Conservation (phyloP, 257 asterid species). For the Solanum paucissectum region DNA sequence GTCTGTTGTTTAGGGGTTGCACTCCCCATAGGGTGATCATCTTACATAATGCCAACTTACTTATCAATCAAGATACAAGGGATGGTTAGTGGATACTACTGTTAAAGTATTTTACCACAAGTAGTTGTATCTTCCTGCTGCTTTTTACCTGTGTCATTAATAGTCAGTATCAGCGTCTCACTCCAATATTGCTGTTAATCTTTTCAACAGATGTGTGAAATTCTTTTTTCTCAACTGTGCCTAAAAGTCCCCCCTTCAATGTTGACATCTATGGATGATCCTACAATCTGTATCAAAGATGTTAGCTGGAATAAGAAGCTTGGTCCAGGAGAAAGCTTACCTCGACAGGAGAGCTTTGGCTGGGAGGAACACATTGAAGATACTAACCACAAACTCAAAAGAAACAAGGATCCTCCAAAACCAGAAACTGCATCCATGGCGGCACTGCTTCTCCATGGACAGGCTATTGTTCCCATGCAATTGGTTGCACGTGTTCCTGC, state of each 20-base stretch:
- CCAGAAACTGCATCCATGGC: constrained; percentile 86
- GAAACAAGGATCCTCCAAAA: constrained; percentile 27
- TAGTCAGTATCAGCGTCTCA: background rate
- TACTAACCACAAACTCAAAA: constrained; percentile 32
- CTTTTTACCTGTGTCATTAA: background rate
- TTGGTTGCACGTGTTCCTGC: constrained; percentile 98
- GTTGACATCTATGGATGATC: constrained; percentile 39
- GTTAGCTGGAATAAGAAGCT: constrained; percentile 37
- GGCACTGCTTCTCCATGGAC: constrained; percentile 85
- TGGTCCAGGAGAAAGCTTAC: constrained; percentile 33
- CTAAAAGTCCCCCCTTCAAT: constrained; percentile 57
- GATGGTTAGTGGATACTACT: background rate
- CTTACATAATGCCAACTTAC: background rate
- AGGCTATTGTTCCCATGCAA: constrained; percentile 98
- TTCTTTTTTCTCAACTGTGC: constrained; percentile 87
- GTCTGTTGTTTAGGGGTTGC: background rate
- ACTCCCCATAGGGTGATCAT: background rate
- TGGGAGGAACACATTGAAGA: constrained; percentile 45
- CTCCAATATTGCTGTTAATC: background rate
- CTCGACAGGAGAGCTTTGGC: constrained; percentile 21
- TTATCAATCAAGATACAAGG: background rate
- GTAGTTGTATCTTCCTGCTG: background rate
- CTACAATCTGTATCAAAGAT: constrained; percentile 35
- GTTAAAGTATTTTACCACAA: background rate
- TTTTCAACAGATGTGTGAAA: constrained; percentile 82